Evolutionary conservation across 495 filamentous ascomycete species (phyloP).

Genomic region (Neurospora sp.): DNA sequence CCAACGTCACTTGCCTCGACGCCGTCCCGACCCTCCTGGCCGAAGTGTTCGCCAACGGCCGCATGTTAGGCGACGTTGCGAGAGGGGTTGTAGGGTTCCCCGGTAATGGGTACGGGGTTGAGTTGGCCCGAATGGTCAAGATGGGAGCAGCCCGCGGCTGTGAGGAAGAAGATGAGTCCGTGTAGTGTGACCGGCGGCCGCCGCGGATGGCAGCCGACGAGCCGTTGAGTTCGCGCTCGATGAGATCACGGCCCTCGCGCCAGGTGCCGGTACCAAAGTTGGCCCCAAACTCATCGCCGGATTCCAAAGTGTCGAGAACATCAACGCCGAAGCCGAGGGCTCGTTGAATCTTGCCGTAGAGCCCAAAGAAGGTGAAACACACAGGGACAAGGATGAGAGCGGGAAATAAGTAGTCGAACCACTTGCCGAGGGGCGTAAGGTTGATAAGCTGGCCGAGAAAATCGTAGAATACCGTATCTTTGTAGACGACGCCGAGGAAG

Average conservation of each 20-base stretch:
- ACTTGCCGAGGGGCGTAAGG: constrained; percentile 70
- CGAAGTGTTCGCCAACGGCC: constrained; percentile 25
- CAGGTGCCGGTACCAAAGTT: constrained; percentile 73
- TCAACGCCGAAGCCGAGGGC: constrained; percentile 68
- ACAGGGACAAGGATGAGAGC: constrained; percentile 77
- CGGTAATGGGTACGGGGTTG: neutral
- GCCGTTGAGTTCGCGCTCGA: constrained; percentile 77
- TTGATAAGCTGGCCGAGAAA: constrained; percentile 81
- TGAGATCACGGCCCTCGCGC: constrained; percentile 88
- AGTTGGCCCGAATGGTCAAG: constrained; percentile 22
- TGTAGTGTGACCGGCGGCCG: constrained; percentile 6
- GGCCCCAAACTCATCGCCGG: constrained; percentile 50
- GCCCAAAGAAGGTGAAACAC: constrained; percentile 69
- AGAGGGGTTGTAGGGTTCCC: constrained; percentile 28
- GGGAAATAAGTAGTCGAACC: constrained; percentile 84
- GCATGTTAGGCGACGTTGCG: constrained; percentile 29
- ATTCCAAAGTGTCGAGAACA: constrained; percentile 61
- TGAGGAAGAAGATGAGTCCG: neutral
- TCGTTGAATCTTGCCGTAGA: constrained; percentile 73
- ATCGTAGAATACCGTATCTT: constrained; percentile 68
- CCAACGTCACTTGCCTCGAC: constrained; percentile 3
- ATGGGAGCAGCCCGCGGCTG: constrained; percentile 25
- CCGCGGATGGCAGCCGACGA: constrained; percentile 27
- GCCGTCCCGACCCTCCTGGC: constrained; percentile 18
- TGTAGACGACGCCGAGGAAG: constrained; percentile 62